Percentiles rank a stretch among this genome's conserved stretches.
Evolutionary conservation across 2,329 filamentous ascomycete species (phyloP).

Genomic region (Xylariaceae sp.): DNA sequence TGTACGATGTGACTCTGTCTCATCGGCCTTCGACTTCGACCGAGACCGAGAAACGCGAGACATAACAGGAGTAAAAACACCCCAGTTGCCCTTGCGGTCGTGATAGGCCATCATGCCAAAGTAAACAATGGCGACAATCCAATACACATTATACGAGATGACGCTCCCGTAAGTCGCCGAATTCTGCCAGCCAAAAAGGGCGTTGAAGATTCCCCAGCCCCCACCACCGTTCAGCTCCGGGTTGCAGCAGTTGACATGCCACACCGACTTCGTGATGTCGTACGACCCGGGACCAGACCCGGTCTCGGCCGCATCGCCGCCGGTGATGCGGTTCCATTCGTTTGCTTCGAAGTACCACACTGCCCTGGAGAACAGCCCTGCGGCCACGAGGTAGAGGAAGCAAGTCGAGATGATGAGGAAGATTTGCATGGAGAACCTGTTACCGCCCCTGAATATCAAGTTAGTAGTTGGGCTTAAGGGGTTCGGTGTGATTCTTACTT

Average conservation of each 20-base stretch:
- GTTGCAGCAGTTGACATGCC: slow-evolving; percentile 84
- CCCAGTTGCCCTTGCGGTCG: slow-evolving; percentile 52
- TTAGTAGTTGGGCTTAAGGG: slow-evolving; percentile 4
- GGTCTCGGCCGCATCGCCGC: slow-evolving; percentile 50
- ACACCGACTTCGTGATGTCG: slow-evolving; percentile 72
- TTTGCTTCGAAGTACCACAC: slow-evolving; percentile 73
- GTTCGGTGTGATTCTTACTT: slow-evolving; percentile 49
- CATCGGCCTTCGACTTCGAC: no score
- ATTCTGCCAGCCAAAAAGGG: slow-evolving; percentile 82
- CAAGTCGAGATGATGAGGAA: slow-evolving; percentile 82
- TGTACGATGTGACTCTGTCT: no score
- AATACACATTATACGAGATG: slow-evolving; percentile 84
- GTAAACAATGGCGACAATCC: slow-evolving; percentile 65
- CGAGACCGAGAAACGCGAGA: no score
- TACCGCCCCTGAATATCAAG: slow-evolving; percentile 48
- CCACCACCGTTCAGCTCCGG: slow-evolving; percentile 67
- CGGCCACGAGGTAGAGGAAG: slow-evolving; percentile 78
- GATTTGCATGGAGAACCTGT: slow-evolving; percentile 62
- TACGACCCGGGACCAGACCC: slow-evolving; percentile 68
- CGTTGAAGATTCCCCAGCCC: slow-evolving; percentile 85
- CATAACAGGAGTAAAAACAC: no score
- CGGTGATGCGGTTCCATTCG: slow-evolving; percentile 62
- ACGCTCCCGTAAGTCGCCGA: slow-evolving; percentile 84
- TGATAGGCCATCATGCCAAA: slow-evolving; percentile 64
- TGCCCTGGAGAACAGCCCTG: slow-evolving; percentile 72